Evolutionary conservation across 345 rosid species (phyloP).

Genomic region (Populus ilicifolia): DNA sequence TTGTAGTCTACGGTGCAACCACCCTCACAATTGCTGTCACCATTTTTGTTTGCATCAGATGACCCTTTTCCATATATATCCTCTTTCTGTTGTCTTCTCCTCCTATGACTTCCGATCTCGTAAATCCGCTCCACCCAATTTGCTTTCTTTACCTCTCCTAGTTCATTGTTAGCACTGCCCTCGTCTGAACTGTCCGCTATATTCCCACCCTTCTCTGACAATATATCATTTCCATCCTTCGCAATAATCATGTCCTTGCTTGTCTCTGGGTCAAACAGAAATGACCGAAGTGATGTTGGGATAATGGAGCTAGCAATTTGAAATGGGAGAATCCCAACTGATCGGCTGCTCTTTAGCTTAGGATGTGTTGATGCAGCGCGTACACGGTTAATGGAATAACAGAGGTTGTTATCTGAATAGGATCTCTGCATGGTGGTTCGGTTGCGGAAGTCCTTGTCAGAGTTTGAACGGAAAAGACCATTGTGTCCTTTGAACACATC

Average conservation of each 20-base stretch:
- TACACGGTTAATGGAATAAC: conserved; percentile 31
- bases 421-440: conserved; percentile 49
- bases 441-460: conserved; percentile 46
- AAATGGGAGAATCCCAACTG: conserved; percentile 55
- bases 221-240: neutral
- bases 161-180: conserved; percentile 1
- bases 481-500: conserved; percentile 41
- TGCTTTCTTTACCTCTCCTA: conserved; percentile 42
- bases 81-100: conserved; percentile 31
- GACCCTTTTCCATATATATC: conserved; percentile 18
- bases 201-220: conserved; percentile 19
- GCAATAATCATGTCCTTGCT: conserved; percentile 28
- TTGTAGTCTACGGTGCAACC: conserved; percentile 51
- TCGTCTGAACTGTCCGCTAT: conserved; percentile 20
- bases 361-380: conserved; percentile 46
- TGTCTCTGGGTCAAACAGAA: conserved; percentile 57
- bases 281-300: conserved; percentile 47
- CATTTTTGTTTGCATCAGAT: conserved; percentile 19
- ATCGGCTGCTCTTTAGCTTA: conserved; percentile 50
- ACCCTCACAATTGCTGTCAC: conserved; percentile 36
- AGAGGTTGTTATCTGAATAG: conserved; percentile 62
- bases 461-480: conserved; percentile 55
- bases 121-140: conserved; percentile 76
- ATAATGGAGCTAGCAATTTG: conserved; percentile 52
- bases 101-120: conserved; percentile 62